Evolutionary conservation across 768 basidiomycete species (phyloP).

Genomic region (Boletus rubroflammeus): DNA sequence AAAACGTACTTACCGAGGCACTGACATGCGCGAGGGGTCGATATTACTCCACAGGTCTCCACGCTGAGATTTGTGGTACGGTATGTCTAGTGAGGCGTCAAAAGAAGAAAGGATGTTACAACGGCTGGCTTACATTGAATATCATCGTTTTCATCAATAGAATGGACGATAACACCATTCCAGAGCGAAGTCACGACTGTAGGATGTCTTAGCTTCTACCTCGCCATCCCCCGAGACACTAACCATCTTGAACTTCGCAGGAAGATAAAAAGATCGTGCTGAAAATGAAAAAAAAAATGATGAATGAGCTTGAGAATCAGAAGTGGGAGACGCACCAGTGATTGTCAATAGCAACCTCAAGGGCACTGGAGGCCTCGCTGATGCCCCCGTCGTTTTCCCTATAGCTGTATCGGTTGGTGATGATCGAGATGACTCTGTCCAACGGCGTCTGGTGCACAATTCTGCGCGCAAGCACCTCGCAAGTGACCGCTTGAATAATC

Average conservation of each 20-base stretch:
- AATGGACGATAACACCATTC: slow-evolving; percentile 79
- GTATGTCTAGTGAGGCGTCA: slow-evolving; percentile 50
- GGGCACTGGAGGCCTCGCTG: slow-evolving; percentile 69
- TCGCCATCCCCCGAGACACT: slow-evolving; percentile 8
- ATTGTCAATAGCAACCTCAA: slow-evolving; percentile 91
- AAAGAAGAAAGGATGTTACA: background rate
- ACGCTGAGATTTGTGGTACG: slow-evolving; percentile 54
- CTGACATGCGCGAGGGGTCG: slow-evolving; percentile 72
- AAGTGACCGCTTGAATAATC: slow-evolving; percentile 58
- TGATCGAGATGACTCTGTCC: slow-evolving; percentile 63
- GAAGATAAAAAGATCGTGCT: slow-evolving; percentile 86
- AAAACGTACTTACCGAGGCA: slow-evolving; percentile 54
- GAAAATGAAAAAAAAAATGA: background rate
- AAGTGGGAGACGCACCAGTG: slow-evolving; percentile 56
- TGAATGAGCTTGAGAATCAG: background rate
- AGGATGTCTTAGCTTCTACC: slow-evolving; percentile 4
- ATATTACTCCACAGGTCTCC: slow-evolving; percentile 66
- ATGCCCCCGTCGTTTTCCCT: slow-evolving; percentile 70
- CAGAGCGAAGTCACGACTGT: slow-evolving; percentile 79
- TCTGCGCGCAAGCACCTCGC: slow-evolving; percentile 78
- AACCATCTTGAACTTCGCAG: slow-evolving; percentile 78
- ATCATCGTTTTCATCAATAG: slow-evolving; percentile 66
- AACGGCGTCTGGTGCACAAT: slow-evolving; percentile 67
- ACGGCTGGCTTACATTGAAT: slow-evolving; percentile 60
- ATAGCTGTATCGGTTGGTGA: slow-evolving; percentile 77